phyloP scores from a whole-genome alignment of 306 rosid genomes.

The Acacia confusa region DNA sequence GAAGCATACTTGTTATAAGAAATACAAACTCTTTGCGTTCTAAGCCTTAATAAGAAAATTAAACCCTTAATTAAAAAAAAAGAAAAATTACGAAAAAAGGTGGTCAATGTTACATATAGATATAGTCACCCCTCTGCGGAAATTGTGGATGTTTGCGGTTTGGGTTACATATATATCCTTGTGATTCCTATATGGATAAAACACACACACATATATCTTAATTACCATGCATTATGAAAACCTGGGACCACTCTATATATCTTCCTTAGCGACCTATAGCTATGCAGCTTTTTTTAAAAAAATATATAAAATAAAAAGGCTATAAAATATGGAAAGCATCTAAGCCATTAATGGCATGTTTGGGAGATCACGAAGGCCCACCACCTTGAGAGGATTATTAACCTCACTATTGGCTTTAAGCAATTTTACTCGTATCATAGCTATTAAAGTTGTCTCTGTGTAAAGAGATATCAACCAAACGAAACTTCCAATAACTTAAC shows the following conservation, averaged over 20 bases:
- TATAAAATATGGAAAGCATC: background rate
- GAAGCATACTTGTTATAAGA: no score
- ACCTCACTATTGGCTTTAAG: background rate
- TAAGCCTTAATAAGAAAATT: no score
- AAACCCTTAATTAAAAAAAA: no score
- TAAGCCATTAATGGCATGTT: background rate
- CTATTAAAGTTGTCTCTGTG: background rate
- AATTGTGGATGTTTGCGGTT: conserved; percentile 34
- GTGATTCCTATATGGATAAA: no score
- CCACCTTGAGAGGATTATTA: background rate
- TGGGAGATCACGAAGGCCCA: background rate
- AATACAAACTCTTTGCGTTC: no score
- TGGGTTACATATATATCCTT: background rate
- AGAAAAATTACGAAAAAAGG: no score
- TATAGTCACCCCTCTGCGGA: background rate
- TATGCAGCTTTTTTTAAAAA: background rate
- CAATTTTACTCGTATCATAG: background rate
- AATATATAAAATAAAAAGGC: background rate
- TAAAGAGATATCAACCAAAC: background rate
- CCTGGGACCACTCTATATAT: conserved; percentile 33
- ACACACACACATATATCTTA: no score
- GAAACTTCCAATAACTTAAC: background rate
- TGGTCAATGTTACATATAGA: background rate
- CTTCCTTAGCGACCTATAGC: background rate
- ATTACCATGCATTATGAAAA: background rate